phyloP scores from a whole-genome alignment of 768 basidiomycete species.

The Leccinum broughii region DNA sequence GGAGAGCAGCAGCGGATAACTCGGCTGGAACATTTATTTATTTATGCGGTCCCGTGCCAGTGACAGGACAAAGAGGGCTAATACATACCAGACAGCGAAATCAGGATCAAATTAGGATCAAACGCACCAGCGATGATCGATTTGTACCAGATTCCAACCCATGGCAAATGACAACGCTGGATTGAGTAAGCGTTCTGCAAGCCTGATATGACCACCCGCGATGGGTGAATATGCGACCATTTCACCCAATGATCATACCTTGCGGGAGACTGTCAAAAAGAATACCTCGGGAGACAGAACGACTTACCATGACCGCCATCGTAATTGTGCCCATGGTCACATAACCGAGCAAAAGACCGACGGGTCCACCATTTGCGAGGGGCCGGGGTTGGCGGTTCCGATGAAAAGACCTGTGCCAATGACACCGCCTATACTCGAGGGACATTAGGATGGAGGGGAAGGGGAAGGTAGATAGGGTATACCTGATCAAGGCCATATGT shows the following conservation, averaged over 20 bases:
- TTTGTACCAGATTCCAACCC: slow-evolving; percentile 53
- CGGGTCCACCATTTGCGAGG: too few relatives aligned
- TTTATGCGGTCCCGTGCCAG: not conserved
- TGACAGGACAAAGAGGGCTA: not conserved
- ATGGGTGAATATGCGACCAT: slow-evolving; percentile 75
- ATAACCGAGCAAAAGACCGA: too few relatives aligned
- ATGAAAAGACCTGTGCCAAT: too few relatives aligned
- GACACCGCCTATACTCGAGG: too few relatives aligned
- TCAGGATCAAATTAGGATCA: not conserved
- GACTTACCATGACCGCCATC: too few relatives aligned
- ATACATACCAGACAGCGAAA: not conserved
- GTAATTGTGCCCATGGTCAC: too few relatives aligned
- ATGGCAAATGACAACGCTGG: slow-evolving; percentile 61
- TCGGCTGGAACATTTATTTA: not conserved
- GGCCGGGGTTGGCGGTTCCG: too few relatives aligned
- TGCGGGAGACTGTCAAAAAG: too few relatives aligned
- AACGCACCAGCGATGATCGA: slow-evolving; percentile 25
- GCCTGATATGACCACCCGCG: slow-evolving; percentile 16
- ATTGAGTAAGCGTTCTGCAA: slow-evolving; percentile 81
- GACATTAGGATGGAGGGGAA: too few relatives aligned
- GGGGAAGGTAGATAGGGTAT: slow-evolving; percentile 1
- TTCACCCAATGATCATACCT: slow-evolving; percentile 49
- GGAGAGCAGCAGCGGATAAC: not conserved
- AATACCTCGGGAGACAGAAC: too few relatives aligned
- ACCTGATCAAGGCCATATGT: slow-evolving; percentile 84